phyloP scores from a whole-genome alignment of 371 early-diverging fungal genomes.

The Mucor sp. region DNA sequence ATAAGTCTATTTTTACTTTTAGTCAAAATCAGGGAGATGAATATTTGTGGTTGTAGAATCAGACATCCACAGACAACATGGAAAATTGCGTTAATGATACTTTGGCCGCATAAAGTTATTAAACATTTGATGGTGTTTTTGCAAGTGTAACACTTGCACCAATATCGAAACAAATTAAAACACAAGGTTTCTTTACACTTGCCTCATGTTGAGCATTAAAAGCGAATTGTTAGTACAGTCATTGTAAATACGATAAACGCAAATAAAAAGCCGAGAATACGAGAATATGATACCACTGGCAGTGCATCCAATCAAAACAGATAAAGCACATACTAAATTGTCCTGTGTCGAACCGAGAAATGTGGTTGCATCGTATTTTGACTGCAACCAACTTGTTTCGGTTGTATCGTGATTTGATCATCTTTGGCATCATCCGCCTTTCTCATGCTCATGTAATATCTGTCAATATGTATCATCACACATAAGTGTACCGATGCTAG shows the following conservation, averaged over 20 bases:
- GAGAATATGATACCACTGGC: neutral
- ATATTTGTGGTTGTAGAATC: neutral
- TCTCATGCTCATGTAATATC: neutral
- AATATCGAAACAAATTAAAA: neutral
- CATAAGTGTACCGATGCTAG: neutral
- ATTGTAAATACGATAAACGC: neutral
- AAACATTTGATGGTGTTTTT: neutral
- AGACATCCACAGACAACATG: neutral
- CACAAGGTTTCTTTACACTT: neutral
- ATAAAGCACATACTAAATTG: neutral
- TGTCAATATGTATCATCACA: neutral
- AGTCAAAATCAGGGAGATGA: neutral
- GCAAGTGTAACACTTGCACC: neutral
- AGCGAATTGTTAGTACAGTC: neutral
- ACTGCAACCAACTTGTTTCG: neutral
- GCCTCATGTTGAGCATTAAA: neutral
- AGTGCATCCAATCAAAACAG: neutral
- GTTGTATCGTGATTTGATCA: neutral
- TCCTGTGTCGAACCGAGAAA: neutral
- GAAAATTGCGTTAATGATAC: neutral
- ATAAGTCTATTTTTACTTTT: neutral
- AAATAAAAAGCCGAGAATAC: neutral
- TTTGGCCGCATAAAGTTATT: neutral
- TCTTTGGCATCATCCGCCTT: neutral
- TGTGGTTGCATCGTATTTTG: neutral